Conservation (phyloP, 1,139 yeast genomes). For the Suhomyces bribrorum region DNA sequence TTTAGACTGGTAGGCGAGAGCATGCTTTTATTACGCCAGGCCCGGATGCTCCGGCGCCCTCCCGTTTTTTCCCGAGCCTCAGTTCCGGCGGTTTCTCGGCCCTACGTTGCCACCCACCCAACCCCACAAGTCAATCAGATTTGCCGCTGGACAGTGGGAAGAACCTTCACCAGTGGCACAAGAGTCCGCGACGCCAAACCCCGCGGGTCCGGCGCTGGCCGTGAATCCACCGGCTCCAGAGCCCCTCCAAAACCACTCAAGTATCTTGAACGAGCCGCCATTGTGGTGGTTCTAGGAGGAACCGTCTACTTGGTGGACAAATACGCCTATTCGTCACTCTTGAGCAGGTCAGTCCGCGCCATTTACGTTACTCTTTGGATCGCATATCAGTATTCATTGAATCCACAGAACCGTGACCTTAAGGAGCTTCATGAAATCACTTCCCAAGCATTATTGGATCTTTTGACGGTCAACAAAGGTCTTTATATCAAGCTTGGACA, state of each 20-base stretch:
- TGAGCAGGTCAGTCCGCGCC: slow-evolving; percentile 55
- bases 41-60: too few species aligned
- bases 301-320: slow-evolving; percentile 40
- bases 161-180: too few species aligned
- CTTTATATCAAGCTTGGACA: slow-evolving; percentile 76
- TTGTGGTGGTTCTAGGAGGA: slow-evolving; percentile 7
- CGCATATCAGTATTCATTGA: slow-evolving; percentile 60
- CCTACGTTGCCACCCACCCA: too few species aligned
- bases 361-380: slow-evolving; percentile 49
- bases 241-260: background rate
- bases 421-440: slow-evolving; percentile 60
- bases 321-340: slow-evolving; percentile 47
- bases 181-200: too few species aligned
- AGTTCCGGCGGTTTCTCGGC: too few species aligned
- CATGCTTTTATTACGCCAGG: background rate
- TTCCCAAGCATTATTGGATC: slow-evolving; percentile 54
- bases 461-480: slow-evolving; percentile 64
- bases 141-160: too few species aligned
- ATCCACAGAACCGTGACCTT: slow-evolving; percentile 42
- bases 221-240: background rate
- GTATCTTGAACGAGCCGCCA: background rate
- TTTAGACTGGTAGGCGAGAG: too few species aligned
- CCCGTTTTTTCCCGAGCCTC: too few species aligned
- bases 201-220: background rate
- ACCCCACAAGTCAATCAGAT: too few species aligned